phyloP scores from a whole-genome alignment of 805 yeast species.

The Candida pini region DNA sequence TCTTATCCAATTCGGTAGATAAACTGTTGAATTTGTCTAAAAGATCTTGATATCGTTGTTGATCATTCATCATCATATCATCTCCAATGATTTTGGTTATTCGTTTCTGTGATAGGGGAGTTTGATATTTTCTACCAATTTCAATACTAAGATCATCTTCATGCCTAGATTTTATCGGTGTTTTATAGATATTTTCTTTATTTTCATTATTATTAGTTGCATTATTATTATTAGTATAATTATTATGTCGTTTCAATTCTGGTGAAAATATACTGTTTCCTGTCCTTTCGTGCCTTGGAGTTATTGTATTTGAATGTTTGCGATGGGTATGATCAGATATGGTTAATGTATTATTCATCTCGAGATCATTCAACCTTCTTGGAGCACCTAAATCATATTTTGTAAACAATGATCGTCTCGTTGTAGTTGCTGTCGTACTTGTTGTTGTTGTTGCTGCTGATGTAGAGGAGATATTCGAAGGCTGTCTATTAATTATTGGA shows the following conservation, averaged over 20 bases:
- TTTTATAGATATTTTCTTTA: too few species aligned
- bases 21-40: neutral
- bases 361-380: constrained; percentile 34
- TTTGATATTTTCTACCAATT: neutral
- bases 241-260: constrained; percentile 15
- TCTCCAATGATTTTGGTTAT: neutral
- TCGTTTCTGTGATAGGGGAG: neutral
- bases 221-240: constrained; percentile 11
- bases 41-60: too few species aligned
- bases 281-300: constrained; percentile 13
- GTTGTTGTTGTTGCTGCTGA: neutral
- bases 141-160: neutral
- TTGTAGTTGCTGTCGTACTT: neutral
- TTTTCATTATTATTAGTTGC: too few species aligned
- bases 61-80: too few species aligned
- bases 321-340: too few species aligned
- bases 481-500: neutral
- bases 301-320: constrained; percentile 13
- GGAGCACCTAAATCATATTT: constrained; percentile 47
- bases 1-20: neutral
- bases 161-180: too few species aligned
- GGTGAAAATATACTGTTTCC: constrained; percentile 16
- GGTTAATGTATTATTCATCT: constrained; percentile 5
- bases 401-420: constrained; percentile 11
- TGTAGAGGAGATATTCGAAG: constrained; percentile 1